Evolutionary conservation across 129 eudicot species (phyloP), one percentile per base, ranked within the genome.

Genomic region (Heracleum sosnowskyi): DNA sequence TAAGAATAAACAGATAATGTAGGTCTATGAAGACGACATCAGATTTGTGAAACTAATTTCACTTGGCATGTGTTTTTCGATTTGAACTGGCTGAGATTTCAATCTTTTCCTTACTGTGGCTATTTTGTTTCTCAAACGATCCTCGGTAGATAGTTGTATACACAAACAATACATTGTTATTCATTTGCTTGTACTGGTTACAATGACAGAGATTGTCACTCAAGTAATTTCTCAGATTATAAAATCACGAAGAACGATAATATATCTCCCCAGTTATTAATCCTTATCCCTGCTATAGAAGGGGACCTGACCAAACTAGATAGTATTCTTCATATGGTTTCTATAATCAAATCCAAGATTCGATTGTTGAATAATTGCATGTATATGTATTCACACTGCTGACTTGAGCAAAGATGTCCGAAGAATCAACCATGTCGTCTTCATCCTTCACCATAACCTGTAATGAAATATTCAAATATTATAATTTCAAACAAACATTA

Each of bases 331-430:
- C 37, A 66, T 31, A 5, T 66, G 72, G 39, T 66, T 66, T 7
- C 24, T 31, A 13, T 66, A 24, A 40, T 89, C 87, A 89, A 70
- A 84, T 86, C 92, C 90, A 86, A 46, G 90, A 84, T 75, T 90
- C 88, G 26, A 90, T 83, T 6, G 88, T 33, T 31, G 72, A 84
- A 66, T 82, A 80, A 72, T 82, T 86, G 87, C 87, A 84, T 78
- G 84, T 88, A 82, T 86, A 86, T 0, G 92, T 88, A 73, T 88
- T 88, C n/a, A 90, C 78, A 40, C 87, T 87, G 69, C 86, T 86
- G 9, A 90, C 36, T 42, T 88, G 89, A 60, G 92, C 82, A 79
- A 88, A 86, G 10, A 90, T 82, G 49, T 88, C 92, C 18, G 87
- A 80, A n/a, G 91, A 78, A 42, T 86, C 90, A 26, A 86, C 64